Base-by-base conservation (phyloP, 306 rosid genomes). In the Cicer arietinum region DNA sequence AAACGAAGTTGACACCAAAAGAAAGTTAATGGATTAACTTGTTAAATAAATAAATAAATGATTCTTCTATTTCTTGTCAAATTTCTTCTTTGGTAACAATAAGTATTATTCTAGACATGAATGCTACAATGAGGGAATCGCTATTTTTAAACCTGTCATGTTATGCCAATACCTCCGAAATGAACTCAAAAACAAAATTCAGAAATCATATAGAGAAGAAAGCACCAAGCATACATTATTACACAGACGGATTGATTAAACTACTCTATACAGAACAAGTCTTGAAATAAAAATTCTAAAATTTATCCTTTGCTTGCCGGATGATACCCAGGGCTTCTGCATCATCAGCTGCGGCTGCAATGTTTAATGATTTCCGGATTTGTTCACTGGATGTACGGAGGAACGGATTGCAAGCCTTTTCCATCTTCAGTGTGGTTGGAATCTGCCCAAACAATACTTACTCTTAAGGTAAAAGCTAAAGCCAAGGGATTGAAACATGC, bases 341-440 rank as follows among this genome's bases (percentile, higher is more conserved):
- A 74, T 93, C 96, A 68, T 85, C 71, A n/a, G 93, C 92, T 7
- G 91, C 75, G 57, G 42, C 72, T 1, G 89, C 71, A 79, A 90
- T 89, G 4, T 84, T 86, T 46, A 93, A 67, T 1, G 80, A 82
- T 69, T 51, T 84, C 39, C 98, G 84, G 76, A 93, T 90, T 77
- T 88, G 82, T 8, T 44, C 20, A 57, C 88, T 93, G 6, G 88
- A 86, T 13, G 87, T 90, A 6, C 96, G 95, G 53, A 93, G 96
- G 81, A 93, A 93, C 2, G 98, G 98, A 74, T 90, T 93, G 73
- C 96, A 90, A 35, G 90, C 81, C 86, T 89, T 90, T 82, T 93
- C 96, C 78, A 79, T 46, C 86, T 89, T 89, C 39, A 90, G 75
- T 1, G 86, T 86, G 8, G 93, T 85, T 48, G 95, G 98, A 82